Percentiles rank a stretch among this genome's conserved stretches.
Evolutionary conservation across 2,329 filamentous ascomycete species (phyloP).

Genomic region (Penicillium sp.): DNA sequence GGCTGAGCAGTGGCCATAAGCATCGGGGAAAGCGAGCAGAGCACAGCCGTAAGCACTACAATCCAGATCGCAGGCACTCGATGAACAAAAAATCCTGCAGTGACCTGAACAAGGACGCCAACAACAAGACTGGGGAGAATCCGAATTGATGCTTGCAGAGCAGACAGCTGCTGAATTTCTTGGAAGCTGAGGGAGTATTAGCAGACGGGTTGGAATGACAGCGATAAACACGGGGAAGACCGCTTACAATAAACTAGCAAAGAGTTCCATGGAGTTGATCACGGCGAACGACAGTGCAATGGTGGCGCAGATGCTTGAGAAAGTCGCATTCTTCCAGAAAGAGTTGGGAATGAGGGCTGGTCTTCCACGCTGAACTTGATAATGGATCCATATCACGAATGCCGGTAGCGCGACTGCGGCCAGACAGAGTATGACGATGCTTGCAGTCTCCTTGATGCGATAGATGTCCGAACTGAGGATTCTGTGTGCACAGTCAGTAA

Average conservation of each 20-base stretch:
- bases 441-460: conserved; percentile 2
- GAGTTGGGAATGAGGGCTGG: conserved; percentile 6
- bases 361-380: conserved; percentile 1
- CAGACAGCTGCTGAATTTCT: conserved; percentile 42
- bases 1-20: conserved; percentile 52
- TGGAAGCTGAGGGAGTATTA: conserved; percentile 34
- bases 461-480: conserved; percentile 3
- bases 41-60: conserved; percentile 35
- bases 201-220: neutral
- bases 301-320: conserved; percentile 3
- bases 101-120: conserved; percentile 41
- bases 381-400: conserved; percentile 3
- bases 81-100: conserved; percentile 44
- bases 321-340: conserved; percentile 3
- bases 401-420: neutral
- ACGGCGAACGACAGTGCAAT: conserved; percentile 1
- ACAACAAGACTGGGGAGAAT: conserved; percentile 23
- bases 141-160: conserved; percentile 42
- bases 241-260: conserved; percentile 3
- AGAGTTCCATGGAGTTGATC: conserved; percentile 4
- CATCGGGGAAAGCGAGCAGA: conserved; percentile 45
- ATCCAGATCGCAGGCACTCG: conserved; percentile 38
- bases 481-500: neutral
- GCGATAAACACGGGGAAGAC: neutral
- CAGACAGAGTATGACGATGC: conserved; percentile 2